phyloP scores from a whole-genome alignment of 2,329 filamentous ascomycete genomes.

The Knoxdaviesia proteae region DNA sequence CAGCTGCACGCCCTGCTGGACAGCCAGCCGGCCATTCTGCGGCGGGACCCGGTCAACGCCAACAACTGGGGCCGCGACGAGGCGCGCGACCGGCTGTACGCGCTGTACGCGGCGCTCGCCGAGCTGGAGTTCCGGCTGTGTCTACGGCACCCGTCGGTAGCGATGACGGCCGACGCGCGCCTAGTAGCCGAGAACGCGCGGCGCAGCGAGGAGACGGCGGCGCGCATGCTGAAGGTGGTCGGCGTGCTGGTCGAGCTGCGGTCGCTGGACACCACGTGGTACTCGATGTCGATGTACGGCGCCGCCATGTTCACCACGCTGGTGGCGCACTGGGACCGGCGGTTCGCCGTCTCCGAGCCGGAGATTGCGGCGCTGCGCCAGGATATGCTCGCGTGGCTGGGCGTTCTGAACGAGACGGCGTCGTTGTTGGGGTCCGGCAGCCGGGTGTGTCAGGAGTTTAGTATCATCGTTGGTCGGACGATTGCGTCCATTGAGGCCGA shows the following conservation, averaged over 20 bases:
- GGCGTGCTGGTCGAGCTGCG: conserved; percentile 40
- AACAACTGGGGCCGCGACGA: conserved; percentile 8
- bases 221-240: conserved; percentile 40
- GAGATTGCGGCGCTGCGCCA: conserved; percentile 38
- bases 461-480: conserved; percentile 27
- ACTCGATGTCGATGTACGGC: conserved; percentile 50
- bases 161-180: conserved; percentile 28
- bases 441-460: conserved; percentile 22
- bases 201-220: conserved; percentile 44
- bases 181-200: conserved; percentile 40
- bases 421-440: conserved; percentile 26
- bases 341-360: conserved; percentile 33
- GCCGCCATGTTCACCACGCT: conserved; percentile 54
- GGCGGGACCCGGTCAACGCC: conserved; percentile 16
- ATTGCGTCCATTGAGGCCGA: conserved; percentile 25
- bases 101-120: conserved; percentile 32
- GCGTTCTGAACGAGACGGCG: conserved; percentile 45
- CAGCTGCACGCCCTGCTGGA: conserved; percentile 43
- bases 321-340: conserved; percentile 46
- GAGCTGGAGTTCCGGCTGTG: conserved; percentile 37
- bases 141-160: conserved; percentile 39
- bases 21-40: conserved; percentile 39
- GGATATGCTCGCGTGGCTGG: conserved; percentile 51
- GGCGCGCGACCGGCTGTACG: conserved; percentile 25
- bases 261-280: conserved; percentile 60